Evolutionary conservation across 1,139 yeast genomes (phyloP).

Genomic region (Sugiyamaella sp.): DNA sequence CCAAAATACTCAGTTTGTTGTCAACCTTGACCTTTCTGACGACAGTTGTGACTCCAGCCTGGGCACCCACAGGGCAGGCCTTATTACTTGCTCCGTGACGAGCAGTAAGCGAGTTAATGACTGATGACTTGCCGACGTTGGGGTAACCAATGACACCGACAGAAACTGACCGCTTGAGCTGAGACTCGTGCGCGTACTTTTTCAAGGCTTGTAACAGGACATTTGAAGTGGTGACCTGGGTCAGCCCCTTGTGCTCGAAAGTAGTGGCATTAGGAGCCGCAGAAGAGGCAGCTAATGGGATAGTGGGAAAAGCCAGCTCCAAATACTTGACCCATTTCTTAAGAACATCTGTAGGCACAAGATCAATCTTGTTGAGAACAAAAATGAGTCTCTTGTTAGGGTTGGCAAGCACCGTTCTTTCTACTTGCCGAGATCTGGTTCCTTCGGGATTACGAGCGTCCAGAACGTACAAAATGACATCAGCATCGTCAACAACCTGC

Average conservation of each 20-base stretch:
- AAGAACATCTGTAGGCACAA: constrained; percentile 81
- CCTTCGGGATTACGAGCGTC: constrained; percentile 98
- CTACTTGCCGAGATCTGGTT: constrained; percentile 89
- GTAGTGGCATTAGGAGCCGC: constrained; percentile 64
- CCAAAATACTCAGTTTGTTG: constrained; percentile 82
- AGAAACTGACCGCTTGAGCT: constrained; percentile 85
- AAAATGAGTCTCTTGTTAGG: constrained; percentile 84
- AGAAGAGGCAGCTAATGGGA: constrained; percentile 66
- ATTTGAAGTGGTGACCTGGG: constrained; percentile 71
- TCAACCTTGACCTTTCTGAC: constrained; percentile 92
- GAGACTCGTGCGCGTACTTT: constrained; percentile 79
- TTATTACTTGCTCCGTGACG: constrained; percentile 66
- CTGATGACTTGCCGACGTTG: constrained; percentile 92
- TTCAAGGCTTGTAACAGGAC: constrained; percentile 80
- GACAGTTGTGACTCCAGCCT: constrained; percentile 95
- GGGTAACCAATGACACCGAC: constrained; percentile 98
- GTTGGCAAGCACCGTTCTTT: constrained; percentile 80
- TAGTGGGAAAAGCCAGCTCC: constrained; percentile 84
- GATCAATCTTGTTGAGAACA: constrained; percentile 87
- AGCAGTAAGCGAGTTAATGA: constrained; percentile 84
- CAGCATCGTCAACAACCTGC: constrained; percentile 87
- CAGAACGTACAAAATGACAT: constrained; percentile 85
- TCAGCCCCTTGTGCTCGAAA: constrained; percentile 71
- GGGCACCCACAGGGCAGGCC: constrained; percentile 96
- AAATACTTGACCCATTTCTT: constrained; percentile 83